These are phyloP conservation scores for Stereum hirsutum DNA, from an alignment of 1,284 basidiomycete species.

Conservation along the genomic window DNA sequence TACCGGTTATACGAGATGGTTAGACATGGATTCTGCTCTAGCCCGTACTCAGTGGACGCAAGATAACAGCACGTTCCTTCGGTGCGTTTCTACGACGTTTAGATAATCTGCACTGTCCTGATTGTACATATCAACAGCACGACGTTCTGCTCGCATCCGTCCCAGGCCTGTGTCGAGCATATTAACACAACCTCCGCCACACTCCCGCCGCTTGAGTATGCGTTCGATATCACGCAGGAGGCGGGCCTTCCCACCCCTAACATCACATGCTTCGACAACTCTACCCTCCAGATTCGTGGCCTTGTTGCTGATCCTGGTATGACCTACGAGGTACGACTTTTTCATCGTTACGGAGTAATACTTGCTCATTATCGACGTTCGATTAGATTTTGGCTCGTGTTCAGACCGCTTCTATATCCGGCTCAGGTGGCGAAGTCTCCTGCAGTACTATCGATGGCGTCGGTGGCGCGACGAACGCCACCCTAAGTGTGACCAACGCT, in stretches of 20 bases:
- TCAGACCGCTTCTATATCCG: slow-evolving; percentile 12
- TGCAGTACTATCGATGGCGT: slow-evolving; percentile 24
- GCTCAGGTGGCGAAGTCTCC: slow-evolving; percentile 14
- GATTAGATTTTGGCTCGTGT: slow-evolving; percentile 47
- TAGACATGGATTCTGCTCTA: slow-evolving; percentile 57
- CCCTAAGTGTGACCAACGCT: slow-evolving; percentile 34
- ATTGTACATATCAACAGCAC: slow-evolving; percentile 32
- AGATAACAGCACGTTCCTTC: slow-evolving; percentile 29
- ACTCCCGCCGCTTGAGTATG: slow-evolving; percentile 36
- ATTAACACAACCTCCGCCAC: slow-evolving; percentile 25
- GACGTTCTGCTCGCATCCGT: slow-evolving; percentile 62
- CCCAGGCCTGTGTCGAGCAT: slow-evolving; percentile 50
- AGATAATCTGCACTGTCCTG: not conserved
- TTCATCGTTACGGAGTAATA: no score
- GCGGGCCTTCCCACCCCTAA: slow-evolving; percentile 43
- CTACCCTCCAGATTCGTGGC: slow-evolving; percentile 49
- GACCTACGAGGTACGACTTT: no score
- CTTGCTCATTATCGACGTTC: no score
- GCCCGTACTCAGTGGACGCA: slow-evolving; percentile 53
- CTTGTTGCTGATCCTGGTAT: slow-evolving; percentile 47
- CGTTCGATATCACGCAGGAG: slow-evolving; percentile 40
- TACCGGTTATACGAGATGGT: slow-evolving; percentile 50
- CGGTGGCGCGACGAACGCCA: slow-evolving; percentile 34
- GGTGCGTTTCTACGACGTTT: slow-evolving; percentile 26
- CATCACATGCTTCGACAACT: slow-evolving; percentile 48